A percentile compares a stretch with the other conserved stretches of the same genome.
Conservation (phyloP, 2,329 filamentous ascomycete species). For the Davidsoniella australis region DNA sequence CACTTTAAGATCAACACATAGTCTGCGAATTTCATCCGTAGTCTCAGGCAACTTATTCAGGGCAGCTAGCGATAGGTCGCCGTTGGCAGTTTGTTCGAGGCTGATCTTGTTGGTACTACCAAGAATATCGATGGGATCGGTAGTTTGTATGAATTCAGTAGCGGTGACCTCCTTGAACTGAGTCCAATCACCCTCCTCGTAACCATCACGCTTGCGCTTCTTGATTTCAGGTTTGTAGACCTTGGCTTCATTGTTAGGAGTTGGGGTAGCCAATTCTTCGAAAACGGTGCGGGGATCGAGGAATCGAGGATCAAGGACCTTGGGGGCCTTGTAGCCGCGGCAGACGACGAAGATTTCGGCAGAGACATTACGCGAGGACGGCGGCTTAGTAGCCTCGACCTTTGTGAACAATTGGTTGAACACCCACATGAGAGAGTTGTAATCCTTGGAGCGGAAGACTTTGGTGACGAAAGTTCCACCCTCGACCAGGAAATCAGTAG, state of each 20-base stretch:
- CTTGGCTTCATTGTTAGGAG: constrained; percentile 90
- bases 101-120: constrained; percentile 70
- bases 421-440: constrained; percentile 90
- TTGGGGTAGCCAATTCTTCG: constrained; percentile 69
- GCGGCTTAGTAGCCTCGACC: constrained; percentile 94
- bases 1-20: constrained; percentile 73
- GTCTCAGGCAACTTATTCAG: constrained; percentile 76
- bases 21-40: constrained; percentile 60
- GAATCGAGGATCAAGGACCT: constrained; percentile 81
- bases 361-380: constrained; percentile 86
- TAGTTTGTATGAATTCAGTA: constrained; percentile 85
- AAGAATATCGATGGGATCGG: constrained; percentile 82
- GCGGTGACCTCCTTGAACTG: constrained; percentile 81
- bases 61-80: constrained; percentile 73
- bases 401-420: constrained; percentile 92
- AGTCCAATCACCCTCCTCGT: constrained; percentile 87
- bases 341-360: constrained; percentile 98
- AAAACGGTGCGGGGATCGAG: constrained; percentile 82
- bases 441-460: constrained; percentile 93
- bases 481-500: constrained; percentile 78
- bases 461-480: constrained; percentile 94
- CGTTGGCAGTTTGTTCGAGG: constrained; percentile 64
- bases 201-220: constrained; percentile 94
- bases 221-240: constrained; percentile 96
- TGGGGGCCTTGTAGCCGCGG: constrained; percentile 86